Evolutionary conservation across 441 rosid species (phyloP).

Genomic region (Populus trichocarpa): DNA sequence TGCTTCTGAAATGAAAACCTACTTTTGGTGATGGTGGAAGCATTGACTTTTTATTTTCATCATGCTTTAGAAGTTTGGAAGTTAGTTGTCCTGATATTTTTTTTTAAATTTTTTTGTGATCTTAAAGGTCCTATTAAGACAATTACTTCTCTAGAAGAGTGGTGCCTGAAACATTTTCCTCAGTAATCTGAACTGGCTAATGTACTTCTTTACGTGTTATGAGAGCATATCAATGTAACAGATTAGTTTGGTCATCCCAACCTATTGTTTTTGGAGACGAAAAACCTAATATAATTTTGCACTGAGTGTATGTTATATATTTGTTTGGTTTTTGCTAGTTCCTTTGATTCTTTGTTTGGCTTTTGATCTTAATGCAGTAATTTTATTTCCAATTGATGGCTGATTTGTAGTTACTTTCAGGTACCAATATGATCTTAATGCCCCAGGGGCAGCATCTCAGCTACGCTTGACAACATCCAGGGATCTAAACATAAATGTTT

Average conservation of each 20-base stretch:
- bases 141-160: not conserved
- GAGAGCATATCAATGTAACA: too few relatives aligned
- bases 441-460: conserved; percentile 81
- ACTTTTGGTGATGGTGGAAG: not conserved
- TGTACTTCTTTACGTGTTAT: not conserved
- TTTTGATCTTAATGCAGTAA: not conserved
- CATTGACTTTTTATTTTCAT: not conserved
- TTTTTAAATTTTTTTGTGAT: not conserved
- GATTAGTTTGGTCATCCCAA: not conserved
- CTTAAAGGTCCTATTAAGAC: not conserved
- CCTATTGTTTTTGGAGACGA: not conserved
- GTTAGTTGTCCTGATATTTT: not conserved
- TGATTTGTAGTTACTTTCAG: conserved; percentile 43
- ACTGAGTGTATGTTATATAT: not conserved
- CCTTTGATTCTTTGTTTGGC: not conserved
- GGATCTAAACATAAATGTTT: conserved; percentile 85
- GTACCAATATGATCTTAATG: conserved; percentile 77
- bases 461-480: conserved; percentile 69
- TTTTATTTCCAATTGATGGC: conserved; percentile 1
- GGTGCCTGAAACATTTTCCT: not conserved
- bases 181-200: not conserved
- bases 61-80: not conserved
- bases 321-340: not conserved
- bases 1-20: not conserved
- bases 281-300: not conserved